Base-by-base conservation (phyloP, 2,329 filamentous ascomycete species). In the Ascochyta pisi region DNA sequence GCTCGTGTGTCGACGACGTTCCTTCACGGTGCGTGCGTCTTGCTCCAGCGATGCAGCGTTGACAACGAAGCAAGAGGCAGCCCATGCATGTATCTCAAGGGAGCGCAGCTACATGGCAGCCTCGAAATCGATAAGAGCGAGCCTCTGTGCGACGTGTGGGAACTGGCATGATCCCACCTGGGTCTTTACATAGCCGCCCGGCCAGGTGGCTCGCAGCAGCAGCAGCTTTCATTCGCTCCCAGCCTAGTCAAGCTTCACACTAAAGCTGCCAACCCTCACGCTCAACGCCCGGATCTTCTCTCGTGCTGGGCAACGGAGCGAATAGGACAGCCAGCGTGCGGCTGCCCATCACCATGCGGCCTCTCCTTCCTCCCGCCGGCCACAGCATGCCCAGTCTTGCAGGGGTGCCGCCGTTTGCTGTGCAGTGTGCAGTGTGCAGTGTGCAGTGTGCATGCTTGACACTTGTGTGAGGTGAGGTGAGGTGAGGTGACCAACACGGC, bases 211-310 rank as follows among this genome's bases (percentile, higher is more conserved):
- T 39, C 33, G 43, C 10, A 6, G 8, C 15, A 12, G 19, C 49
- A 49, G 54, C 48, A 44, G 15, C 59, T 58, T 34, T 54, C 44
- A 66, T 68, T 68, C 56, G 65, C 62, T 59, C 43, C 52, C 26
- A 35, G 34, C 35, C 40, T 37, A 50, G 24, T 58, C 62, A 65
- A 66, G 63, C 59, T 57, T 65, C 59, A 48, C 49, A 55, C 58
- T 54, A 53, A 54, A 29, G 39, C 42, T 4, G 60, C 60, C 59
- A 60, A 58, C 50, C 59, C 51, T 59, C 58, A 37, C 55, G 41
- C 44, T 45, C 54, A 49, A 57, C 57, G 62, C 51, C 59, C 52
- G 55, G 53, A 58, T 64, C 59, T 50, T 51, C 59, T 47, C 44
- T 61, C 44, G 44, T 55, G 54, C 61, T 59, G 50, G 57, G 57